Evolutionary conservation across 1,139 yeast species (phyloP).

Genomic region (Taiozyma sp.): DNA sequence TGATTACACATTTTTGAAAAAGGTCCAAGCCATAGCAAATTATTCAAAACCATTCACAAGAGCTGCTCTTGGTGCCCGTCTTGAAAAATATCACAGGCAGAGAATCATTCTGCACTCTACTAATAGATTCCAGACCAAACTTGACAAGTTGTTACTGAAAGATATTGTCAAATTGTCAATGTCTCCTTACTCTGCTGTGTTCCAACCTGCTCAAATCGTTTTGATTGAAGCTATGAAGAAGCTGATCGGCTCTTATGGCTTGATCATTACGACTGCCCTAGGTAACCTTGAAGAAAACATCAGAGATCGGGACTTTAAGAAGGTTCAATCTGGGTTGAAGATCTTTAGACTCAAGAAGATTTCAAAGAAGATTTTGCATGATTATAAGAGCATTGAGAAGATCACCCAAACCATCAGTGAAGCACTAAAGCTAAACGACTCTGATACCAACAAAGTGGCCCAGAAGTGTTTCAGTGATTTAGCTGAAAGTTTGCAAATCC

Average conservation of each 20-base stretch:
- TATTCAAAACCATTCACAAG: slow-evolving; percentile 73
- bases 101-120: slow-evolving; percentile 74
- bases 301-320: slow-evolving; percentile 46
- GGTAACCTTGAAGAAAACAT: slow-evolving; percentile 48
- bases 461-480: slow-evolving; percentile 45
- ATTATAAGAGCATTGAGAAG: slow-evolving; percentile 45
- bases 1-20: slow-evolving; percentile 41
- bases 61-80: slow-evolving; percentile 66
- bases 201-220: slow-evolving; percentile 66
- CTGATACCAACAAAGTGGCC: slow-evolving; percentile 46
- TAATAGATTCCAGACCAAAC: slow-evolving; percentile 60
- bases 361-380: slow-evolving; percentile 50
- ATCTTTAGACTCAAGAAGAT: slow-evolving; percentile 49
- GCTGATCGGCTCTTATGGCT: slow-evolving; percentile 60
- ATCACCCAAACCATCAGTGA: slow-evolving; percentile 44
- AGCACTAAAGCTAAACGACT: slow-evolving; percentile 56
- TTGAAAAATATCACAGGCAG: slow-evolving; percentile 73
- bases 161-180: slow-evolving; percentile 68
- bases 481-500: slow-evolving; percentile 44
- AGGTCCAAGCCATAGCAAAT: slow-evolving; percentile 42
- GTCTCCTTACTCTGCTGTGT: slow-evolving; percentile 66
- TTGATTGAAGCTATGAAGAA: slow-evolving; percentile 69
- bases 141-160: slow-evolving; percentile 58
- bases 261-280: slow-evolving; percentile 37
- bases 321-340: slow-evolving; percentile 63